A percentile compares a stretch with the other conserved stretches of the same genome.
These are phyloP conservation scores for Aspergillus diversus DNA, from an alignment of 495 filamentous ascomycete genomes.

Conservation along the genomic window DNA sequence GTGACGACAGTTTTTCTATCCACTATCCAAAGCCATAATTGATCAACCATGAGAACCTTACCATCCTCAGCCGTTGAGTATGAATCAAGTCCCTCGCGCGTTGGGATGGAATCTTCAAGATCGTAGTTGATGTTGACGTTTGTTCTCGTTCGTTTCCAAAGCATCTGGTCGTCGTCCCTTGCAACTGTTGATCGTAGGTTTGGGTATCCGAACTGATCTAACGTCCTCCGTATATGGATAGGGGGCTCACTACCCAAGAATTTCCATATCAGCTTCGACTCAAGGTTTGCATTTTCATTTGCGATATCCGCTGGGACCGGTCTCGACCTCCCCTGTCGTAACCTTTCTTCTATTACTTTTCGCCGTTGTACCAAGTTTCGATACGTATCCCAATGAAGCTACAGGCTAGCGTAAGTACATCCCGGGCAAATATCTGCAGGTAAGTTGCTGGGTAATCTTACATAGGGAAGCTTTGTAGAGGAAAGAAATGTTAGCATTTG, in stretches of 20 bases:
- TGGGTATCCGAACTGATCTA: constrained; percentile 71
- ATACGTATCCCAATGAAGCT: constrained; percentile 73
- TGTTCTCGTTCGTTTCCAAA: constrained; percentile 68
- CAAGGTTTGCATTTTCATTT: constrained; percentile 55
- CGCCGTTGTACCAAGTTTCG: constrained; percentile 61
- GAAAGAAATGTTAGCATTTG: constrained; percentile 1
- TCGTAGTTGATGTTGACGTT: constrained; percentile 34
- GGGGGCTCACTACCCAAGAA: constrained; percentile 67
- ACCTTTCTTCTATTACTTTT: constrained; percentile 57
- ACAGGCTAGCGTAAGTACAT: constrained; percentile 25
- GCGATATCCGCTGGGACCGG: constrained; percentile 60
- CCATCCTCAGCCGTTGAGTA: constrained; percentile 51
- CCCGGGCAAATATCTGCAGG: not conserved
- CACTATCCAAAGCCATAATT: constrained; percentile 70
- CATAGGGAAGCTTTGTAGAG: constrained; percentile 30
- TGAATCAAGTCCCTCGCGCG: constrained; percentile 21
- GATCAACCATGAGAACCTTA: constrained; percentile 71
- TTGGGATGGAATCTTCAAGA: constrained; percentile 26
- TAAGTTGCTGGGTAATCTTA: constrained; percentile 30
- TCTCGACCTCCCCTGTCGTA: constrained; percentile 58
- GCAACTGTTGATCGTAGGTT: constrained; percentile 63
- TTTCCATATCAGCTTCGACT: constrained; percentile 65
- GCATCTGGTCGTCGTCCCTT: constrained; percentile 70
- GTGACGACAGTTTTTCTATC: constrained; percentile 62
- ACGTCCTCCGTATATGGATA: constrained; percentile 63